phyloP scores from a whole-genome alignment of 768 basidiomycete species.

The Pisolithus marmoratus region DNA sequence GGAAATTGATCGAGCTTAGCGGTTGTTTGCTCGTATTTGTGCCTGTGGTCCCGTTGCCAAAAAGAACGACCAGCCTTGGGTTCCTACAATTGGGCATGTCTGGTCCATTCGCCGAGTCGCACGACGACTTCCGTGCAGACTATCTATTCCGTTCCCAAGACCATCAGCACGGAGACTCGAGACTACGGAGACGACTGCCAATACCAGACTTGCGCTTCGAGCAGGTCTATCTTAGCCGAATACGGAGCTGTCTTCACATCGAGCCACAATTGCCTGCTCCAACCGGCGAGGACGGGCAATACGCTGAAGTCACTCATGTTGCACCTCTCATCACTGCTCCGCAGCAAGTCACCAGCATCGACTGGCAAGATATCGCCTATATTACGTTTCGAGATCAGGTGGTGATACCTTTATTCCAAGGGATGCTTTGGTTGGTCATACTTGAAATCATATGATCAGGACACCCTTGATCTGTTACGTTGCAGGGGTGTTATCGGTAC shows the following conservation, averaged over 20 bases:
- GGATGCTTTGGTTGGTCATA: constrained; percentile 53
- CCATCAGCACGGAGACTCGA: constrained; percentile 8
- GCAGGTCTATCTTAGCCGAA: constrained; percentile 59
- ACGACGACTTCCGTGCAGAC: constrained; percentile 15
- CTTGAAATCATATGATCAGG: not conserved
- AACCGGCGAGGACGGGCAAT: constrained; percentile 16
- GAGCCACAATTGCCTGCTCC: constrained; percentile 11
- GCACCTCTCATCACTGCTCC: constrained; percentile 22
- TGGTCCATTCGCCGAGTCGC: constrained; percentile 10
- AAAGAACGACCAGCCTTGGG: no score
- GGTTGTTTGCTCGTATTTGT: constrained; percentile 12
- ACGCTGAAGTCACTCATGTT: constrained; percentile 21
- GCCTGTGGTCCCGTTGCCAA: not conserved
- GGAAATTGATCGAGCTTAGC: not conserved
- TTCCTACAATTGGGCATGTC: constrained; percentile 6
- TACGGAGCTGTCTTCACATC: constrained; percentile 47
- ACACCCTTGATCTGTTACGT: constrained; percentile 1
- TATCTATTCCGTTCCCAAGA: constrained; percentile 12
- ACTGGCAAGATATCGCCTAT: constrained; percentile 58
- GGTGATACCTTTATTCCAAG: constrained; percentile 61
- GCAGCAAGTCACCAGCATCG: constrained; percentile 36
- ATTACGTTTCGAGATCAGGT: constrained; percentile 65
- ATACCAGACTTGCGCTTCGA: constrained; percentile 79
- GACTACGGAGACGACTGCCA: constrained; percentile 38
- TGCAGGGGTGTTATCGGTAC: constrained; percentile 26